Evolutionary conservation across 2,329 filamentous ascomycete genomes (phyloP).

Genomic region (Dactylellina sp.): DNA sequence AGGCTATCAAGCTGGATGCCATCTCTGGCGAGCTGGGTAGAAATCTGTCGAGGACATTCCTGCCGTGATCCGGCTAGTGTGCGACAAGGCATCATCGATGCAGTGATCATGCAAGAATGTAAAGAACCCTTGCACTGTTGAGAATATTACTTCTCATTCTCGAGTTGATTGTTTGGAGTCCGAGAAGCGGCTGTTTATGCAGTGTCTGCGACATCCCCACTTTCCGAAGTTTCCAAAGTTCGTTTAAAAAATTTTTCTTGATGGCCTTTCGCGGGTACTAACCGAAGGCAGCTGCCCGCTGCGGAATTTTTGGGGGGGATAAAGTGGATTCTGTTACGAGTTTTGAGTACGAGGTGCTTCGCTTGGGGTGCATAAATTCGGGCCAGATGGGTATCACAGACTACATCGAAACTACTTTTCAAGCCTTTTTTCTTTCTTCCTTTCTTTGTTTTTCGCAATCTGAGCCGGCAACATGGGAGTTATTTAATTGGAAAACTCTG

Average conservation of each 20-base stretch:
- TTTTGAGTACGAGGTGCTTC: conserved; percentile 23
- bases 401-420: conserved; percentile 8
- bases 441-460: conserved; percentile 36
- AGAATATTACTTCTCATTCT: conserved; percentile 22
- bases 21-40: conserved; percentile 47
- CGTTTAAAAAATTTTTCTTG: conserved; percentile 40
- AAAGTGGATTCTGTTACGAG: conserved; percentile 25
- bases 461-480: conserved; percentile 10
- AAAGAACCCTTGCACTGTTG: conserved; percentile 26
- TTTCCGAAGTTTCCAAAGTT: conserved; percentile 9
- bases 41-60: conserved; percentile 47
- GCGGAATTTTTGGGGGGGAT: conserved; percentile 27
- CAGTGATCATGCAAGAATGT: conserved; percentile 48
- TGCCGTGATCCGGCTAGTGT: conserved; percentile 53
- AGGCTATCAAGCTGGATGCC: conserved; percentile 48
- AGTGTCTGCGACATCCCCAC: conserved; percentile 31
- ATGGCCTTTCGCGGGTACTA: conserved; percentile 36
- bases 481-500: conserved; percentile 20
- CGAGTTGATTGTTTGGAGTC: conserved; percentile 13
- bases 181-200: conserved; percentile 25
- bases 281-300: conserved; percentile 53
- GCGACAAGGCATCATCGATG: conserved; percentile 43
- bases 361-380: conserved; percentile 18
- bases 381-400: conserved; percentile 30
- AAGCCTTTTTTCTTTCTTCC: neutral